These are phyloP conservation scores for Diaporthe helianthi DNA, from an alignment of 2,329 filamentous ascomycete genomes.

Conservation along the genomic window DNA sequence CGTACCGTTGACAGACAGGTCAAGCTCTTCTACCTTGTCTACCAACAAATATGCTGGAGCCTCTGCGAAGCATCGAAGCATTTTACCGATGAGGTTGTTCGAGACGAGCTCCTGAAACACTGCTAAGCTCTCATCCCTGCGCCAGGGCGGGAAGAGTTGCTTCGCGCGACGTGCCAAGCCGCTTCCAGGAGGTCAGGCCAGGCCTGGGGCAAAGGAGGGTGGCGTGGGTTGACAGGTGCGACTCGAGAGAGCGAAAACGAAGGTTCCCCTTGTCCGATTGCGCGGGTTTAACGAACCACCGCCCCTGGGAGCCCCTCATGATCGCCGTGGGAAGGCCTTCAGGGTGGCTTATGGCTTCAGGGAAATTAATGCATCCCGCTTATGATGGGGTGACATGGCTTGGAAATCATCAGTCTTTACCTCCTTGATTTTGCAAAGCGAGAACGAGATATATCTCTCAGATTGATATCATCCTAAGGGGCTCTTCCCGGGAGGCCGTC, in stretches of 20 bases:
- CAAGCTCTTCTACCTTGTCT: background rate
- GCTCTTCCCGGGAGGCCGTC: background rate
- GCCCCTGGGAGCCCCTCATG: too few relatives aligned
- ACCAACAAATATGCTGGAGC: background rate
- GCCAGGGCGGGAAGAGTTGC: constrained; percentile 12
- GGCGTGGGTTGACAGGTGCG: constrained; percentile 10
- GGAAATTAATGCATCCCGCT: background rate
- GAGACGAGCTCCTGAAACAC: constrained; percentile 28
- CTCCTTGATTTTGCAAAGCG: constrained; percentile 6
- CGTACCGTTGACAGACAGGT: too few relatives aligned
- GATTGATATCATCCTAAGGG: background rate
- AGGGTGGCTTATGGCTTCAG: constrained; percentile 9
- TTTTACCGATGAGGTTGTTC: constrained; percentile 11
- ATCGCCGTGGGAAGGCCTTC: constrained; percentile 1
- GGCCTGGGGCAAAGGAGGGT: constrained; percentile 12
- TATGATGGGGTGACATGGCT: constrained; percentile 11
- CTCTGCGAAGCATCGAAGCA: background rate
- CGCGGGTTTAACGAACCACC: constrained; percentile 2
- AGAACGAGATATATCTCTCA: background rate
- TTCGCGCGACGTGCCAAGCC: constrained; percentile 23
- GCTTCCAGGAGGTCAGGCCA: constrained; percentile 8
- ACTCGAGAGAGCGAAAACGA: constrained; percentile 31
- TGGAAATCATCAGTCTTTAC: background rate
- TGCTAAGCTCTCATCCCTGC: constrained; percentile 27
- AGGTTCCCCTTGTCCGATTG: background rate